Percentiles rank a stretch among this genome's conserved stretches.
Conservation (phyloP, 257 asterid genomes). For the Solanum gandarillasii region DNA sequence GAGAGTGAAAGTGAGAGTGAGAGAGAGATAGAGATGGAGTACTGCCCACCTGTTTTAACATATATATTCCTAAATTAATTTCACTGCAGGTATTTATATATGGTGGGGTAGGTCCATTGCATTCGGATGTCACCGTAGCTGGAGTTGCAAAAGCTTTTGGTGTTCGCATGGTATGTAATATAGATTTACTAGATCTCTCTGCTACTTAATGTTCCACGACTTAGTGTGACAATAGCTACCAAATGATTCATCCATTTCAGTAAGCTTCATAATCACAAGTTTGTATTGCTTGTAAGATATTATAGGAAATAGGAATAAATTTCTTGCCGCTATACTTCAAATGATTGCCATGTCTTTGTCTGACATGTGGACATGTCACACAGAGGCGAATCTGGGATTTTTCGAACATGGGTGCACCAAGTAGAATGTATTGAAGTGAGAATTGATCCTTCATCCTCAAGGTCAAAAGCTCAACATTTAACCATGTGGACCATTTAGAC, state of each 20-base stretch:
- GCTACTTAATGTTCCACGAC: not conserved
- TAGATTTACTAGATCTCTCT: not conserved
- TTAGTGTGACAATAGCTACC: not conserved
- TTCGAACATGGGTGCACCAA: no score
- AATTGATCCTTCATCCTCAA: no score
- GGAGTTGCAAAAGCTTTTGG: conserved; percentile 97
- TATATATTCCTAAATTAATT: not conserved
- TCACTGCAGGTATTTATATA: conserved; percentile 61
- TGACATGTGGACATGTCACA: not conserved
- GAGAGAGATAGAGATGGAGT: not conserved
- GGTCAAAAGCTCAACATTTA: no score
- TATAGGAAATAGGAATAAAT: not conserved
- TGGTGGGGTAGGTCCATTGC: conserved; percentile 91
- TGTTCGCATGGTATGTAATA: conserved; percentile 55
- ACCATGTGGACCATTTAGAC: no score
- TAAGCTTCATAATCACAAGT: not conserved
- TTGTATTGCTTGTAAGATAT: not conserved
- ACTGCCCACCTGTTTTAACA: not conserved
- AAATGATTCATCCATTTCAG: not conserved
- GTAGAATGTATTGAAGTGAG: no score
- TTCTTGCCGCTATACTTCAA: not conserved
- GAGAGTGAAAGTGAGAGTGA: not conserved
- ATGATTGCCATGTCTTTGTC: not conserved
- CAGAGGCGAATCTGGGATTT: no score
- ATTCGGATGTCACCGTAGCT: conserved; percentile 77